Evolutionary conservation across 345 rosid genomes (phyloP).

Genomic region (Eucalyptus shirleyi): DNA sequence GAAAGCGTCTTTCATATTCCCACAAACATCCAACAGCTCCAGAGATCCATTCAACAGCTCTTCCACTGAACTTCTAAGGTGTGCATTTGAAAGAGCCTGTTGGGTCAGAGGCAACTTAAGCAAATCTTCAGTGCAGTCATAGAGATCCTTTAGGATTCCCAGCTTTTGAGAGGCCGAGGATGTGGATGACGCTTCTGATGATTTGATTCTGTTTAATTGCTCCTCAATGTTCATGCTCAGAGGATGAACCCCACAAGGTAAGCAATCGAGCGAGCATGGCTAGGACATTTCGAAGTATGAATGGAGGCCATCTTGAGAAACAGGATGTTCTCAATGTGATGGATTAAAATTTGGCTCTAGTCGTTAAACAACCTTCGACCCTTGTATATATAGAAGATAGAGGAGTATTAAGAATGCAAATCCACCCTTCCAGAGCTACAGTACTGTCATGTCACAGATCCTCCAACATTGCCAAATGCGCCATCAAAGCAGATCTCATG

Average conservation of each 20-base stretch:
- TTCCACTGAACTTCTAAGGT: neutral
- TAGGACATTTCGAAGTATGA: neutral
- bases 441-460: neutral
- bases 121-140: neutral
- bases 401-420: neutral
- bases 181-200: neutral
- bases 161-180: neutral
- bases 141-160: conserved; percentile 8
- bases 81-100: neutral
- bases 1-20: conserved; percentile 18
- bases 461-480: neutral
- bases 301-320: neutral
- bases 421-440: neutral
- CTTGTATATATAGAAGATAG: neutral
- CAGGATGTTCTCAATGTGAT: neutral
- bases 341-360: neutral
- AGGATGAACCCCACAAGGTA: neutral
- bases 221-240: neutral
- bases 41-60: conserved; percentile 28
- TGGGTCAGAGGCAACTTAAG: neutral
- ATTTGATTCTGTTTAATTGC: neutral
- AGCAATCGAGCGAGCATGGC: neutral
- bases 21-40: conserved; percentile 20
- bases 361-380: neutral
- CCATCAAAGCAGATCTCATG: neutral